Evolutionary conservation across 2,329 filamentous ascomycete species (phyloP), one percentile per base, ranked within the genome.

Genomic region (Cercospora zeina): DNA sequence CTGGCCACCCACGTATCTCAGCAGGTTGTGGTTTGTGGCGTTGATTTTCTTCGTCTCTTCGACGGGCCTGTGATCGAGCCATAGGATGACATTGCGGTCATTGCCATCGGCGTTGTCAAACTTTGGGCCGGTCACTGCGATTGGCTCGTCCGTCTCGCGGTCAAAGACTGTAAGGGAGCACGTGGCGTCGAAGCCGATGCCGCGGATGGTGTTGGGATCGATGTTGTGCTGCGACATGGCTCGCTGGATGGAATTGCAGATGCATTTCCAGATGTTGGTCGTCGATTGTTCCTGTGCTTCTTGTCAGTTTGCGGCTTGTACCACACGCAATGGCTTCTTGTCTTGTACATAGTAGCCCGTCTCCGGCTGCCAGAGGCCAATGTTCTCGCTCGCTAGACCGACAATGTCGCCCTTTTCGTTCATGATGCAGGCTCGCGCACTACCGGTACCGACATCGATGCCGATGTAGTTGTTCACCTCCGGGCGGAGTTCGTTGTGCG

Each of bases 181-280:
- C n/a, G 95, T 99, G 21, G 95, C 95, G 76, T 99, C 95, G 77
- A 99, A 97, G 58, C 95, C 95, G 72, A 99, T 91, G 62, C 95
- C 95, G 69, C 89, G 89, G 71, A 99, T 89, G 36, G 85, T 87
- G 65, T 80, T 80, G 4, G 88, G 84, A 71, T 93, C 87, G 68
- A 96, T 87, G 69, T 87, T 88, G 68, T 93, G 89, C 76, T 96
- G 89, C 73, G 83, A 84, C 71, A 97, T 84, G 49, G 93, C 91
- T 57, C 87, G 85, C 71, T 92, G 89, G 37, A 97, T 91, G 45
- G 91, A 95, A 64, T 86, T 84, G 80, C 93, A 96, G 75, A 99
- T 96, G 77, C 91, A 93, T 67, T 87, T 84, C 95, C 95, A 99
- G 73, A 99, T 99, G 76, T 99, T 91, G 55, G 87, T 90, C 0